A percentile compares a stretch with the other conserved stretches of the same genome.
Conservation (phyloP, 169 alveolate species). For the Nephromyces sp. region DNA sequence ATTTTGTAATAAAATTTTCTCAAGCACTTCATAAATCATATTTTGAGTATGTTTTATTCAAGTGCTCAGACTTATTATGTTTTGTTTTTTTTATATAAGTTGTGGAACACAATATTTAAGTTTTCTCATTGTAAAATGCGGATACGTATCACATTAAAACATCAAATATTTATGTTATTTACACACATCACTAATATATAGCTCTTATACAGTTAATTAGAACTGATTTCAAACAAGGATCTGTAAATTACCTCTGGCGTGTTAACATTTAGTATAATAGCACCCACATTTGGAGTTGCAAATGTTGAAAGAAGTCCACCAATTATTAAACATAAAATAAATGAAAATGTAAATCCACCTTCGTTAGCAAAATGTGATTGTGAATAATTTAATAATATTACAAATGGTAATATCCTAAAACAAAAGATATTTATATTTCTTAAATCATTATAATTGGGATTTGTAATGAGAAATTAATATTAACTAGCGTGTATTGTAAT, state of each 20-base stretch:
- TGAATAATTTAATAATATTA: not conserved
- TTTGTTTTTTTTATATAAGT: too few species aligned
- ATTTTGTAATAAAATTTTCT: too few species aligned
- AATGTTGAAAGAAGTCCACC: constrained; percentile 23
- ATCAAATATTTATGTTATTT: not conserved
- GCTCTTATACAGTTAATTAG: not conserved
- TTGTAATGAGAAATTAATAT: too few species aligned
- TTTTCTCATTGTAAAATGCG: too few species aligned
- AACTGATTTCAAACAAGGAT: not conserved
- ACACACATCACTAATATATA: not conserved
- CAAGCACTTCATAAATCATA: too few species aligned
- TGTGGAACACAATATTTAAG: too few species aligned
- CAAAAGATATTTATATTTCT: too few species aligned
- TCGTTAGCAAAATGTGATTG: constrained; percentile 1
- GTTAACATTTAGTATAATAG: constrained; percentile 28
- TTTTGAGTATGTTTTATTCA: too few species aligned
- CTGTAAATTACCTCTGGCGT: constrained; percentile 20
- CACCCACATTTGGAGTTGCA: constrained; percentile 30
- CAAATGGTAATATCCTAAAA: constrained; percentile 6
- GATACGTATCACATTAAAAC: not conserved
- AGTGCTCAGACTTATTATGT: too few species aligned
- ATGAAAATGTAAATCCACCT: constrained; percentile 13
- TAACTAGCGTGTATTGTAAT: too few species aligned
- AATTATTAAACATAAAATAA: constrained; percentile 6
- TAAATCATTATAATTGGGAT: too few species aligned